Evolutionary conservation across 352 stramenopile genomes (phyloP).

Genomic region (Phytophthora capsici): DNA sequence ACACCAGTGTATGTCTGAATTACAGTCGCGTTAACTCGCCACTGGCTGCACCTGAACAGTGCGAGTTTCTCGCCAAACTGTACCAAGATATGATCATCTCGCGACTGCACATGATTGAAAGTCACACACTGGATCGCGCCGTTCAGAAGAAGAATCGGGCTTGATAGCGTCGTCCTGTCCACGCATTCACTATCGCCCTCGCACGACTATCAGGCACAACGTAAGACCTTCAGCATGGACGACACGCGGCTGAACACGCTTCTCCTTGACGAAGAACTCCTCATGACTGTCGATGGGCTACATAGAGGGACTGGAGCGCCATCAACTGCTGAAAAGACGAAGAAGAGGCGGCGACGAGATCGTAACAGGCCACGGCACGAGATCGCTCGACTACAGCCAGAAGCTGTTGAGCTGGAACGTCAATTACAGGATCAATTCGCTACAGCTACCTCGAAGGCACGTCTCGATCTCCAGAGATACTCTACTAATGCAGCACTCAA

Average conservation of each 20-base stretch:
- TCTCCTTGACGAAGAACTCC: not conserved
- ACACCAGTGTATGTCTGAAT: conserved; percentile 6
- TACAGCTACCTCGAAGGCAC: not conserved
- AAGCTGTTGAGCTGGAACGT: not conserved
- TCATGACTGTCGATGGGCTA: not conserved
- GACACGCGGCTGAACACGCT: not conserved
- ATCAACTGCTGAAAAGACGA: not conserved
- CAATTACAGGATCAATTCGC: not conserved
- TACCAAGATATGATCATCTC: conserved; percentile 19
- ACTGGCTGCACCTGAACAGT: not conserved
- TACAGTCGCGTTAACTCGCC: conserved; percentile 7
- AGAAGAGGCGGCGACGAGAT: not conserved
- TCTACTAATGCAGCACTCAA: not conserved
- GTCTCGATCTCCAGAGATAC: not conserved
- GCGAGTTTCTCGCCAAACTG: not conserved
- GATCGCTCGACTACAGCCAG: not conserved
- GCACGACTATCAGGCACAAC: too few species aligned
- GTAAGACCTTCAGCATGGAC: not conserved
- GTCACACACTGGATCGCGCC: conserved; percentile 11
- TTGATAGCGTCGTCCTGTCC: not conserved
- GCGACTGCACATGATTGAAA: conserved; percentile 16
- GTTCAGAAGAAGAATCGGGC: not conserved
- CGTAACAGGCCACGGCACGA: conserved; percentile 3
- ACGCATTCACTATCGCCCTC: not conserved
- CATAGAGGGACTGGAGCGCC: too few species aligned